Evolutionary conservation across 1,284 basidiomycete species (phyloP).

Genomic region (Sphaerobolus stellatus): DNA sequence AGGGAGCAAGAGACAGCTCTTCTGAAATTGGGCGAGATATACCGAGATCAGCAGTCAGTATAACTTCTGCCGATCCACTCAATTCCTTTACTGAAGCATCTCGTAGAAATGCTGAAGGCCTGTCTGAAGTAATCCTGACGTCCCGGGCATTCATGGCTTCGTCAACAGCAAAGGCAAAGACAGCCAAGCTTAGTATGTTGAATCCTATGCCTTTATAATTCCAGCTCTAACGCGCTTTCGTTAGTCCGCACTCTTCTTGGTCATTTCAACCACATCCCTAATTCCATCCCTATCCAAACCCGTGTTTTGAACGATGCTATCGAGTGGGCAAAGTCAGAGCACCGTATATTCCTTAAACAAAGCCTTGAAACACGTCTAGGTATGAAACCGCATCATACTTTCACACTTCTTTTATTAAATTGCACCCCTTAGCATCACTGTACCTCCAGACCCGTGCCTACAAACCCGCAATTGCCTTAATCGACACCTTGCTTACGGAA

Average conservation of each 20-base stretch:
- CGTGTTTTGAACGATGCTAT: conserved; percentile 88
- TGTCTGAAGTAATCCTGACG: conserved; percentile 85
- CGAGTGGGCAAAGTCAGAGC: conserved; percentile 89
- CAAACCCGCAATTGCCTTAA: conserved; percentile 78
- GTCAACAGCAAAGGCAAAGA: conserved; percentile 96
- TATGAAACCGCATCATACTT: conserved; percentile 38
- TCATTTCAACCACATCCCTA: conserved; percentile 78
- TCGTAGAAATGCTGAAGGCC: conserved; percentile 75
- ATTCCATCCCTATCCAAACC: conserved; percentile 81
- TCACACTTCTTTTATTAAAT: not conserved
- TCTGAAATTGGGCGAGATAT: conserved; percentile 84
- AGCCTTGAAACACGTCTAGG: conserved; percentile 90
- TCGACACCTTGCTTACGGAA: conserved; percentile 85
- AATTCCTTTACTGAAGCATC: not conserved
- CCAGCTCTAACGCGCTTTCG: conserved; percentile 14
- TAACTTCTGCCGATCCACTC: not conserved
- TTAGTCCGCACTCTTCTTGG: conserved; percentile 90
- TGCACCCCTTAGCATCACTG: conserved; percentile 12
- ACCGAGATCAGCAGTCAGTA: conserved; percentile 80
- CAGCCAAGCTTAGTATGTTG: conserved; percentile 87
- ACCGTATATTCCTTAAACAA: conserved; percentile 95
- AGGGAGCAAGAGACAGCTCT: conserved; percentile 86
- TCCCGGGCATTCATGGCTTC: conserved; percentile 86
- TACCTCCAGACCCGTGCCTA: conserved; percentile 54
- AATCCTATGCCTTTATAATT: not conserved